These are phyloP conservation scores for Kernera saxatilis DNA, from an alignment of 345 rosid species.

Conservation along the genomic window DNA sequence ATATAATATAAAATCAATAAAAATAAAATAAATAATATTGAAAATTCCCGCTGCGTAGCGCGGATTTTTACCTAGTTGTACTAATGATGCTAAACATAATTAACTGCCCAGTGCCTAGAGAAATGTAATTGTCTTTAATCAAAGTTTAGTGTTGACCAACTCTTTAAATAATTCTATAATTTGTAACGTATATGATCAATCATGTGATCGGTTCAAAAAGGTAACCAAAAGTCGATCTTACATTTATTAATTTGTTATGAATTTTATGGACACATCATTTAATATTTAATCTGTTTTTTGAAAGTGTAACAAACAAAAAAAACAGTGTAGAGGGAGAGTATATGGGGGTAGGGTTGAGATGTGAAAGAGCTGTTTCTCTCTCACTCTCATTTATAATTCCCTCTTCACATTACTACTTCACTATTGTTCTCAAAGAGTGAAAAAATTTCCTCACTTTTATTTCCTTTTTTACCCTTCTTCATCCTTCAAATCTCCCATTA, in stretches of 20 bases:
- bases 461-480: slow-evolving; percentile 10
- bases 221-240: slow-evolving; percentile 9
- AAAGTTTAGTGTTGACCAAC: slow-evolving; percentile 20
- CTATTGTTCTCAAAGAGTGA: neutral
- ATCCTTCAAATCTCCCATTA: slow-evolving; percentile 17
- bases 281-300: neutral
- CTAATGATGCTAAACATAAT: neutral
- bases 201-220: slow-evolving; percentile 20
- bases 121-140: slow-evolving; percentile 12
- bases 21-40: too few species aligned
- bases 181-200: slow-evolving; percentile 13
- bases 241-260: neutral
- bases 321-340: neutral
- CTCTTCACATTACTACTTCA: slow-evolving; percentile 5
- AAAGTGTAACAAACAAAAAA: neutral
- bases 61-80: too few species aligned
- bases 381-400: slow-evolving; percentile 35
- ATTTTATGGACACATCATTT: neutral
- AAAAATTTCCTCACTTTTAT: neutral
- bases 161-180: neutral
- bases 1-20: too few species aligned
- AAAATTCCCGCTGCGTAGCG: too few species aligned
- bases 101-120: slow-evolving; percentile 14
- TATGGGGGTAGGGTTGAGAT: slow-evolving; percentile 17
- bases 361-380: slow-evolving; percentile 6